Conservation (phyloP, 495 filamentous ascomycete species). For the Bathelium albidoporum region DNA sequence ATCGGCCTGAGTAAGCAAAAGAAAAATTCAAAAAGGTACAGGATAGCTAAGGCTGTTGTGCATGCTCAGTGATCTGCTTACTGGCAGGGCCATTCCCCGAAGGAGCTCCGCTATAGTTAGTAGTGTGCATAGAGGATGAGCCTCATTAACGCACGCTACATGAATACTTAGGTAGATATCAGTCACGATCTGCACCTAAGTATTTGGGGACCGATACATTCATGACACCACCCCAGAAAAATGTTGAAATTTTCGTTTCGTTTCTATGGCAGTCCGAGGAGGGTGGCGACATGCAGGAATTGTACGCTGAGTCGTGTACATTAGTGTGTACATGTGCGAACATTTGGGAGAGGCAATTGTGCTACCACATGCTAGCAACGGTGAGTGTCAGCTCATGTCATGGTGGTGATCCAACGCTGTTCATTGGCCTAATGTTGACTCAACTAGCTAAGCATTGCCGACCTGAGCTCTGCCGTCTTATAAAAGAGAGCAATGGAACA, state of each 20-base stretch:
- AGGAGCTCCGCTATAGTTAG: not conserved
- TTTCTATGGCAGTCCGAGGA: not conserved
- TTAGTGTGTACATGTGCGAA: not conserved
- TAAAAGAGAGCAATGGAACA: not conserved
- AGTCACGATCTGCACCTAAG: not conserved
- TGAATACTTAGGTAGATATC: too few species aligned
- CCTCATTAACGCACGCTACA: not conserved
- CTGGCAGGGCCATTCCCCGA: not conserved
- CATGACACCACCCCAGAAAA: too few species aligned
- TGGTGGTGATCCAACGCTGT: not conserved
- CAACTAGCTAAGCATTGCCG: not conserved
- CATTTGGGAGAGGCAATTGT: not conserved
- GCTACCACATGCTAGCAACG: not conserved
- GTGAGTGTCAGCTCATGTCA: slow-evolving; percentile 2
- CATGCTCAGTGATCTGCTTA: not conserved
- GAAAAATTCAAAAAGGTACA: not conserved
- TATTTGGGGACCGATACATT: too few species aligned
- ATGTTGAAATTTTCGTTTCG: too few species aligned
- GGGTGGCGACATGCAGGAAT: too few species aligned
- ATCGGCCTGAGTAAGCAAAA: not conserved
- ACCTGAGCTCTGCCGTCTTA: not conserved
- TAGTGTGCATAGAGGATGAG: not conserved
- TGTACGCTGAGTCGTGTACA: not conserved
- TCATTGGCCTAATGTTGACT: not conserved
- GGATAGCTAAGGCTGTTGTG: not conserved